phyloP scores from a whole-genome alignment of 2,329 filamentous ascomycete species.

The Thelonectria olida region DNA sequence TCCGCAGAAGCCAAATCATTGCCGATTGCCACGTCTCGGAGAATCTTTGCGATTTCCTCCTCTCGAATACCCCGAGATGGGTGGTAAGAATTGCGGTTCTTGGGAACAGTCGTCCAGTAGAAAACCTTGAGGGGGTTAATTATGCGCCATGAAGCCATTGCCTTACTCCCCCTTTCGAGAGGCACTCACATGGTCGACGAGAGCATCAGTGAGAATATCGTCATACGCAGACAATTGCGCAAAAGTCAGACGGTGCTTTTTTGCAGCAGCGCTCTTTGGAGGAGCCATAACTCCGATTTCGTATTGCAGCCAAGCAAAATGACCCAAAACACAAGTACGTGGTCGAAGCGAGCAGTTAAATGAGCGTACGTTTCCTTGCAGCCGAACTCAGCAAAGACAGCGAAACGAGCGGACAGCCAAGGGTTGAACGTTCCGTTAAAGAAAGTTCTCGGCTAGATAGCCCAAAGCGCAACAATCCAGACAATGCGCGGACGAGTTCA shows the following conservation, averaged over 20 bases:
- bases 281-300: conserved; percentile 47
- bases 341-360: conserved; percentile 23
- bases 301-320: neutral
- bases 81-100: conserved; percentile 89
- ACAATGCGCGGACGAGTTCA: conserved; percentile 3
- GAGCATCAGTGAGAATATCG: conserved; percentile 92
- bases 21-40: conserved; percentile 74
- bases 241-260: conserved; percentile 82
- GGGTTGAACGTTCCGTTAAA: conserved; percentile 11
- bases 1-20: conserved; percentile 79
- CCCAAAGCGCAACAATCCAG: conserved; percentile 15
- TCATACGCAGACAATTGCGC: conserved; percentile 92
- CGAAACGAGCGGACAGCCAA: conserved; percentile 27
- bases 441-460: conserved; percentile 1
- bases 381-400: conserved; percentile 19
- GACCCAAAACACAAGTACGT: conserved; percentile 5
- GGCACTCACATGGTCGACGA: conserved; percentile 87
- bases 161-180: conserved; percentile 6
- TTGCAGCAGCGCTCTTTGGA: conserved; percentile 48
- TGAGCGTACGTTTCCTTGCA: conserved; percentile 33
- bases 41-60: conserved; percentile 67
- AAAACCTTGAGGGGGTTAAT: conserved; percentile 71
- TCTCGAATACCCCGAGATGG: conserved; percentile 81
- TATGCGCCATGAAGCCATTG: conserved; percentile 12
- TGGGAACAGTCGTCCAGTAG: conserved; percentile 96